Base-by-base conservation (phyloP, 2,329 filamentous ascomycete species). In the Phaeosphaeria sp. region DNA sequence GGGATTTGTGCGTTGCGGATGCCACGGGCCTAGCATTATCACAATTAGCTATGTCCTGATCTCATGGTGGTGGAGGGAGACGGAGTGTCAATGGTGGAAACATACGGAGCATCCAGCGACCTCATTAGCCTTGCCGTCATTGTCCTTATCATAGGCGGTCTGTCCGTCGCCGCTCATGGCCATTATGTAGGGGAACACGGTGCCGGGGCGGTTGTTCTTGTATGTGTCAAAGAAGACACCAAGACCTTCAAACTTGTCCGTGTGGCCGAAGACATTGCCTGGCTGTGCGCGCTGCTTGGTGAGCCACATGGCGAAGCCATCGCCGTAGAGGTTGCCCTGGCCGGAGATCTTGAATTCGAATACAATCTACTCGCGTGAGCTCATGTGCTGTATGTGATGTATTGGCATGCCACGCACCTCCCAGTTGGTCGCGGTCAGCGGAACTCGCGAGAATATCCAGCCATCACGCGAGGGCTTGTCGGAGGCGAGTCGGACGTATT, bases 201-300 rank as follows among this genome's bases (percentile, higher is more conserved):
- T 90, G 44, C 95, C 95, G 0, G 95, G 94, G 15, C 95, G 89
- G 82, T 97, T 97, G 83, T 99, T 99, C 88, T 99, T 99, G 85
- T 99, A 99, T 45, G 95, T 99, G 77, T 99, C 95, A 81, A 99
- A 87, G 82, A 97, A 98, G 78, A 99, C 86, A 53, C 93, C 95
- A 47, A 99, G 85, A 4, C 95, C 95, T 77, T 99, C 94, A 69
- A 98, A 99, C 64, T 87, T 87, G 80, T 99, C 94, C 27, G 85
- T 83, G 66, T 89, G 89, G 50, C 95, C 95, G 78, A 99, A 99
- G 39, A 99, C 94, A 11, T 88, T 85, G 17, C 95, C 95, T 57
- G 83, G 80, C 68, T 89, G 86, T 30, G 87, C 93, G 64, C 95
- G 91, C 79, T 97, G 89, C 80, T 96, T 96, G 67, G 94, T 98